Evolutionary conservation across 2,329 filamentous ascomycete species (phyloP), one percentile per base, ranked within the genome.

Genomic region (Cytospora schulzeri): DNA sequence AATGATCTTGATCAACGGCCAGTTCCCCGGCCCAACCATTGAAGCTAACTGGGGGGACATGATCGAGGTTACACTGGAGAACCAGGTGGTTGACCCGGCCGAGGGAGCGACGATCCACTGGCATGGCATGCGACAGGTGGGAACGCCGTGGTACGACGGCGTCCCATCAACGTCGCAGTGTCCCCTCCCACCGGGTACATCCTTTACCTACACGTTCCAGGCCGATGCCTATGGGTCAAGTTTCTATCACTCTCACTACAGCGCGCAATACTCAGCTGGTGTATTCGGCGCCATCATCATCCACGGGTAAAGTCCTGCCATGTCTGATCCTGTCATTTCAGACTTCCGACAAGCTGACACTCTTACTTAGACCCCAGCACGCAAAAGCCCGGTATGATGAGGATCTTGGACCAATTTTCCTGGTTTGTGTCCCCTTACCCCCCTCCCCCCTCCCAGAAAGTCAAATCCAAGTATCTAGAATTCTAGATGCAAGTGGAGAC

Each of bases 171-270:
- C 78, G 33, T 35, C 33, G 33, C 33, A 83, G 67, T 84, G 82
- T 59, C 82, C 83, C 0, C 75, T 80, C 28, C 76, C 83, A 0
- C 82, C 83, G 0, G 83, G 83, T 0, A 69, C 80, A 6, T 77
- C 77, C 1, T 79, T 80, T 41, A 86, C 83, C 1, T 89, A 89
- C 73, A 81, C 74, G 4, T 88, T 83, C 76, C 78, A 78, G 54
- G 83, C 81, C 9, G 83, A 80, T 0, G 77, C 82, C 67, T 82
- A 85, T 71, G 83, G 86, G 12, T 76, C 81, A 0, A 77, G 77
- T 2, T 87, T 84, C 29, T 63, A 48, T 19, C 28, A 63, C 45
- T 64, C 62, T 5, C 62, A 64, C 17, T 64, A 38, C 51, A 60
- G 35, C 38, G 57, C 58, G 5, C 62, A 64, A 19, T 41, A 29